Base-by-base conservation (phyloP, 306 rosid species). In the Acacia melanoxylon region DNA sequence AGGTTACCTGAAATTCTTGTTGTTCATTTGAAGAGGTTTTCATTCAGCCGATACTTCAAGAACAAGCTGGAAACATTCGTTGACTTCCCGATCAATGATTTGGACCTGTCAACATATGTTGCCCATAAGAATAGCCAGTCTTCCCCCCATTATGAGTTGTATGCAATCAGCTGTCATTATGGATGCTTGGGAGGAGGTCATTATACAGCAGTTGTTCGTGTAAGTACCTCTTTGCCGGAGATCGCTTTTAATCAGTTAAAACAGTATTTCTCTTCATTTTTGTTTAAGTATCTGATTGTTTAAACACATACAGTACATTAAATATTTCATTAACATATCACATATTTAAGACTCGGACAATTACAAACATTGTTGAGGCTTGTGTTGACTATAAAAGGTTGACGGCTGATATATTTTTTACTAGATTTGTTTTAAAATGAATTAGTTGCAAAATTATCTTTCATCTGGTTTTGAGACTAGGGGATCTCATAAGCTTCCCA, bases 181-280 rank as follows among this genome's bases (percentile, higher is more conserved):
- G 98, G 98, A 45, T 88, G 92, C 58, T 52, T 90, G 88, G 92
- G 92, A 72, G 92, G 93, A 10, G 98, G 98, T 81, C 98, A 94
- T 78, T 93, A 94, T 77, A 94, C 98, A 15, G 94, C 98, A 51
- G 86, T 83, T 85, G 91, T 92, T 78, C 92, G 83, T 40, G 98
- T 94, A 86, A 90, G 98, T 83, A 58, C 62, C 80, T 76, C 41
- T 33, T 59, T 70, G 6, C 80, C 41, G 44, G 42, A 17, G 52
- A 45, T 48, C 14, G 40, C 70, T 74, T 80, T 72, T 80, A 29
- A 65, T 74, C 46, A 14, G 67, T 81, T 68, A 31, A 65, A 65
- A 45, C 54, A 46, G 58, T 45, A n/a, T 54, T n/a, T 62, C 19
- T 77, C 37, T 63, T 51, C 65, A 13, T 54, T 76, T 73, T 41